phyloP scores from a whole-genome alignment of 2,329 filamentous ascomycete genomes.

The Alternaria incomplexa region DNA sequence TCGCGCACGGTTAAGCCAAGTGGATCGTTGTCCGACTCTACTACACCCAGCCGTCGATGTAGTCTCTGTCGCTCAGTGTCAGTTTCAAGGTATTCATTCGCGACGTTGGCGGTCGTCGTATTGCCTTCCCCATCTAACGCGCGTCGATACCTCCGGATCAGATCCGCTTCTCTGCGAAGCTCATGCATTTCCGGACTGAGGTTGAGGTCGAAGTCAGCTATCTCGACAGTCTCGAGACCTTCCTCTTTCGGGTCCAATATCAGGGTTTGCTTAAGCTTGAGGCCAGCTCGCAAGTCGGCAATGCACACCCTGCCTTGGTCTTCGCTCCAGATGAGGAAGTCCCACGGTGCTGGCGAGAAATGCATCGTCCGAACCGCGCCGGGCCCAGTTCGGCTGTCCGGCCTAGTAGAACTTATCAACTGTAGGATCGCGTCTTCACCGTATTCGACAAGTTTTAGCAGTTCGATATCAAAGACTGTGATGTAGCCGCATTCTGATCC shows the following conservation, averaged over 20 bases:
- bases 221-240: constrained; percentile 62
- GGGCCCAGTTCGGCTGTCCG: constrained; percentile 62
- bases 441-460: constrained; percentile 49
- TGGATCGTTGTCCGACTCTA: constrained; percentile 53
- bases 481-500: constrained; percentile 83
- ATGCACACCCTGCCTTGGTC: constrained; percentile 78
- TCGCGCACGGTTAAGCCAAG: constrained; percentile 55
- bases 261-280: constrained; percentile 72
- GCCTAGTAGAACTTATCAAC: constrained; percentile 78
- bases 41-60: constrained; percentile 44
- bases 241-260: constrained; percentile 65
- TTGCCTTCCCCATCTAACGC: constrained; percentile 47
- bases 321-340: constrained; percentile 93
- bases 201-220: constrained; percentile 58
- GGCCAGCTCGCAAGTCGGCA: constrained; percentile 72
- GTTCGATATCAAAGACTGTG: constrained; percentile 70
- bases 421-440: constrained; percentile 71
- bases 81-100: constrained; percentile 53
- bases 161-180: constrained; percentile 54
- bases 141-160: constrained; percentile 52
- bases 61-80: constrained; percentile 41
- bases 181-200: constrained; percentile 53
- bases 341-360: constrained; percentile 88
- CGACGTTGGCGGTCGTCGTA: constrained; percentile 47
- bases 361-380: constrained; percentile 90